phyloP scores from a whole-genome alignment of 2,329 filamentous ascomycete genomes.

The Apiospora aurea region DNA sequence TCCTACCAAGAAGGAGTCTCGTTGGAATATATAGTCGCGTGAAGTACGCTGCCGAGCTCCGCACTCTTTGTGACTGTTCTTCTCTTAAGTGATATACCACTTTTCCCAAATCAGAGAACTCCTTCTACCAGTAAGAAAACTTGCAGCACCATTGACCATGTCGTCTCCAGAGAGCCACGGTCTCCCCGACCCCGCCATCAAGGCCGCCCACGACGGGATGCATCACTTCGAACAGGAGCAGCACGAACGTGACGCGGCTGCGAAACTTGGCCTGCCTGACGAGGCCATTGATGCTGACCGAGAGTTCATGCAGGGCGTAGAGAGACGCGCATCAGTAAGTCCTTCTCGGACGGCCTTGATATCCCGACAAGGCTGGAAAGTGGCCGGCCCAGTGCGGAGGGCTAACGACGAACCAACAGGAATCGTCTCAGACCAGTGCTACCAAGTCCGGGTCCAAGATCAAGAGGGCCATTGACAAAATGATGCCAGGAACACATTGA shows the following conservation, averaged over 20 bases:
- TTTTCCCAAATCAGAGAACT: neutral
- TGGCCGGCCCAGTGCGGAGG: neutral
- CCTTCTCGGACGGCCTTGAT: neutral
- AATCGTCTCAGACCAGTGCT: slow-evolving; percentile 20
- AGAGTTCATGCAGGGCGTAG: slow-evolving; percentile 21
- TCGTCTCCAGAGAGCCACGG: slow-evolving; percentile 12
- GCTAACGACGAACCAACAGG: slow-evolving; percentile 1
- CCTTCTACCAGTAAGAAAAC: neutral
- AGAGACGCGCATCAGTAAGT: slow-evolving; percentile 22
- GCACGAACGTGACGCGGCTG: slow-evolving; percentile 19
- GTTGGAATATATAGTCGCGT: slow-evolving; percentile 7
- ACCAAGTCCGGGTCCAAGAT: slow-evolving; percentile 22
- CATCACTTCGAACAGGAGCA: slow-evolving; percentile 21
- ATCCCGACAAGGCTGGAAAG: neutral
- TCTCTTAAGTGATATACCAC: neutral
- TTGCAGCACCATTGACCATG: neutral
- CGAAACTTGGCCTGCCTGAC: slow-evolving; percentile 13
- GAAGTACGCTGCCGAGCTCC: neutral
- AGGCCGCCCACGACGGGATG: slow-evolving; percentile 22
- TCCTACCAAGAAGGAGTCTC: neutral
- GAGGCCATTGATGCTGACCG: slow-evolving; percentile 16
- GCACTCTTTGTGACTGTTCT: neutral
- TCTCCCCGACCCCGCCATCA: slow-evolving; percentile 22
- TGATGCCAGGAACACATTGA: slow-evolving; percentile 18
- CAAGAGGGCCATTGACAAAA: slow-evolving; percentile 19